Percentiles rank a stretch among this genome's conserved stretches.
These are phyloP conservation scores for Bipolaris oryzae DNA, from an alignment of 2,329 filamentous ascomycete species.

Conservation along the genomic window DNA sequence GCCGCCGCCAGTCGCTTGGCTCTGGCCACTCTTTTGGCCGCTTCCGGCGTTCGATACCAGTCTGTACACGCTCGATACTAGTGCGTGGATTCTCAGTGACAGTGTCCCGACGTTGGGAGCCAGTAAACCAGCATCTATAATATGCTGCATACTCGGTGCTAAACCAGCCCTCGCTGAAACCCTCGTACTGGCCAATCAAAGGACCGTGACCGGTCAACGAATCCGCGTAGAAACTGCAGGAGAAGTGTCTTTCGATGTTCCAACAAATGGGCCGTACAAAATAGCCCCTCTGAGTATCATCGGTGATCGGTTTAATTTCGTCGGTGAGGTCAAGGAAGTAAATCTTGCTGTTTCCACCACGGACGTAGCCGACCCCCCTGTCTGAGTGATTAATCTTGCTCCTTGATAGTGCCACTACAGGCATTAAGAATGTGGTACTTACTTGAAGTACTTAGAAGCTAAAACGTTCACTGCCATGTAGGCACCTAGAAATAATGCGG, in stretches of 20 bases:
- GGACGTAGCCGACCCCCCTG: slow-evolving; percentile 5
- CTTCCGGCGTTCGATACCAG: too few relatives aligned
- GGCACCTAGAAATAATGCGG: background rate
- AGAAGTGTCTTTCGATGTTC: background rate
- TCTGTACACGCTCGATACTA: too few relatives aligned
- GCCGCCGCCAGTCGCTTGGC: too few relatives aligned
- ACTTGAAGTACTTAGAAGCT: background rate
- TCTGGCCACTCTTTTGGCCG: background rate
- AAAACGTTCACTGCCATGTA: background rate
- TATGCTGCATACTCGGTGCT: slow-evolving; percentile 13
- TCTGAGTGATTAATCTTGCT: background rate
- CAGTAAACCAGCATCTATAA: slow-evolving; percentile 11
- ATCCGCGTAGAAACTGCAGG: slow-evolving; percentile 16
- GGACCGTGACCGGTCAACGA: slow-evolving; percentile 6
- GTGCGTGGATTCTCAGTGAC: too few relatives aligned
- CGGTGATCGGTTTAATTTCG: slow-evolving; percentile 7
- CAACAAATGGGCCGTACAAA: slow-evolving; percentile 9
- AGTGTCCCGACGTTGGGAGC: background rate
- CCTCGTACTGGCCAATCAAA: slow-evolving; percentile 11
- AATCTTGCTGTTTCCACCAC: background rate
- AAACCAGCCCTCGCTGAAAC: slow-evolving; percentile 8
- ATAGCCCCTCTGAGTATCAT: slow-evolving; percentile 2
- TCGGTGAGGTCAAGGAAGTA: slow-evolving; percentile 12
- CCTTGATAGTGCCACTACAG: background rate
- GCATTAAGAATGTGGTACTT: background rate